Percentiles rank a stretch among this genome's conserved stretches.
phyloP scores from a whole-genome alignment of 164 flowering plant genomes.

The Kingdonia uniflora region DNA sequence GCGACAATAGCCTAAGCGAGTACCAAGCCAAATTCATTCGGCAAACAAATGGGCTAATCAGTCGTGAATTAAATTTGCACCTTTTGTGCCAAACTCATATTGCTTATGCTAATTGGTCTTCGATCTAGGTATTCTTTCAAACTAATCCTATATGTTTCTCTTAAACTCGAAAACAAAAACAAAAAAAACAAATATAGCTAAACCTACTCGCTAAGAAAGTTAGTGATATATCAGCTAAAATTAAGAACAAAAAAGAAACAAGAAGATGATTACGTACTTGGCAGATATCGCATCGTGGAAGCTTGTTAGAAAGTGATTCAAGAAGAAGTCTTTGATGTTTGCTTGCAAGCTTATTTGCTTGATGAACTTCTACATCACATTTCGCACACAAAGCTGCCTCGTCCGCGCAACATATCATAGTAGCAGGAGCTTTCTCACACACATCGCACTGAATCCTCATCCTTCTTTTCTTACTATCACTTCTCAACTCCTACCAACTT shows the following conservation, averaged over 20 bases:
- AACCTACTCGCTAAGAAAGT: too few species aligned
- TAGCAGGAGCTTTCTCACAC: slow-evolving; percentile 88
- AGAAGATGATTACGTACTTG: slow-evolving; percentile 29
- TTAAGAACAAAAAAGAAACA: not conserved
- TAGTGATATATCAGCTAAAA: too few species aligned
- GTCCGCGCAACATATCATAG: slow-evolving; percentile 94
- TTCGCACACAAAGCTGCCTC: slow-evolving; percentile 88
- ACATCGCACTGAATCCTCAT: slow-evolving; percentile 99
- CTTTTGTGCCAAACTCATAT: too few species aligned
- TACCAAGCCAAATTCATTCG: too few species aligned
- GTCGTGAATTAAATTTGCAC: too few species aligned
- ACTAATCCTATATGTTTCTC: too few species aligned
- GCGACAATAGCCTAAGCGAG: too few species aligned
- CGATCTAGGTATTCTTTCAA: too few species aligned
- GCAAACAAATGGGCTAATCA: too few species aligned
- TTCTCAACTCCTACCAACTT: slow-evolving; percentile 2
- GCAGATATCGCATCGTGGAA: slow-evolving; percentile 91
- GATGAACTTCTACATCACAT: slow-evolving; percentile 87
- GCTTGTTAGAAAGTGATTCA: slow-evolving; percentile 59
- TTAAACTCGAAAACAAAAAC: too few species aligned
- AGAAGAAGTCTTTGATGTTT: slow-evolving; percentile 95
- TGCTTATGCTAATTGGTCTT: too few species aligned
- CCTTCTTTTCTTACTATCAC: slow-evolving; percentile 7
- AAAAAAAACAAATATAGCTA: too few species aligned
- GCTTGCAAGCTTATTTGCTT: slow-evolving; percentile 95